phyloP scores from a whole-genome alignment of 2,329 filamentous ascomycete species.

The Truncatella angustata region DNA sequence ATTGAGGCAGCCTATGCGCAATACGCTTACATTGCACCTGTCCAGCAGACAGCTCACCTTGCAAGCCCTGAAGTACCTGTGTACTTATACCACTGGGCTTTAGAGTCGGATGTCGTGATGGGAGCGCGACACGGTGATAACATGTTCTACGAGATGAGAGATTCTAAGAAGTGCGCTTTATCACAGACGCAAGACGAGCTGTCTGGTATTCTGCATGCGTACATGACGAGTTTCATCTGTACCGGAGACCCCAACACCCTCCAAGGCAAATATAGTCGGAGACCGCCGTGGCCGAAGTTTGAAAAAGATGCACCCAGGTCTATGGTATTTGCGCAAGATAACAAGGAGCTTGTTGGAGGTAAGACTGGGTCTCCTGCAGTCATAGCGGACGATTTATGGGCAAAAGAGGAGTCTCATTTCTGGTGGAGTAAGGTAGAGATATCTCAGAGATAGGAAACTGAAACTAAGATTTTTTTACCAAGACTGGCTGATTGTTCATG shows the following conservation, averaged over 20 bases:
- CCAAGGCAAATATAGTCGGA: conserved; percentile 20
- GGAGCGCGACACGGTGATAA: conserved; percentile 49
- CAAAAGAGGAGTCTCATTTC: conserved; percentile 40
- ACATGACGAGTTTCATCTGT: conserved; percentile 47
- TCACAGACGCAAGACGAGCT: conserved; percentile 40
- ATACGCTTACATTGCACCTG: conserved; percentile 52
- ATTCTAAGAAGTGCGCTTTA: conserved; percentile 28
- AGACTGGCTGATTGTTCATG: too few species aligned
- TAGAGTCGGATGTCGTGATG: conserved; percentile 38
- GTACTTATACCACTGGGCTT: conserved; percentile 54
- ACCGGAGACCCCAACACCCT: conserved; percentile 42
- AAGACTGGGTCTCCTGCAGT: conserved; percentile 32
- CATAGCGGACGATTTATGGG: conserved; percentile 39
- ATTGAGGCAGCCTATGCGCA: conserved; percentile 53
- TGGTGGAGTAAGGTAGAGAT: conserved; percentile 43
- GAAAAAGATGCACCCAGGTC: conserved; percentile 18
- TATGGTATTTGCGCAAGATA: conserved; percentile 43
- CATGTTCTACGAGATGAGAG: conserved; percentile 44
- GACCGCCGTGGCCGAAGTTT: conserved; percentile 12
- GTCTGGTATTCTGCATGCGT: conserved; percentile 41
- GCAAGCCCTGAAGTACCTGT: conserved; percentile 38
- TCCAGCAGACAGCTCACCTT: conserved; percentile 46
- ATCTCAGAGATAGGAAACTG: conserved; percentile 32
- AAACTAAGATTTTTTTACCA: too few species aligned
- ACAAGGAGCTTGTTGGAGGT: conserved; percentile 47